A percentile compares a stretch with the other conserved stretches of the same genome.
Evolutionary conservation across 169 alveolate genomes (phyloP).

Genomic region (Besnoitia besnoiti): DNA sequence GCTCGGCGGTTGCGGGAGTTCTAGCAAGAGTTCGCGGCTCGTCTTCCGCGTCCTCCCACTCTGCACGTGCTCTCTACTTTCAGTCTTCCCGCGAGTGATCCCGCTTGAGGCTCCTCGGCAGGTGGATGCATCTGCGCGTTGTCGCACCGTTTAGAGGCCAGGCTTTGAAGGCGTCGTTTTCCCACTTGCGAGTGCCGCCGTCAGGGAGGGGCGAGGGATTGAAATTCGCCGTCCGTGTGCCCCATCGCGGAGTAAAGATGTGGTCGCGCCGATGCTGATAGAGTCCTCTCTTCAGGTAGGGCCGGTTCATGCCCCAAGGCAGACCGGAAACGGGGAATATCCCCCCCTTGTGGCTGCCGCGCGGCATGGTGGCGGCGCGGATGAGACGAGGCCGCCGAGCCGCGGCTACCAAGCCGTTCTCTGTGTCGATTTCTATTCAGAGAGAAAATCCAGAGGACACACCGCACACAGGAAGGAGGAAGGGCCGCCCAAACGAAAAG

Average conservation of each 20-base stretch:
- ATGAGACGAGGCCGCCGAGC: no score
- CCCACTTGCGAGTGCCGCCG: conserved; percentile 60
- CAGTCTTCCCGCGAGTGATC: no score
- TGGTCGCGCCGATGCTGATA: conserved; percentile 47
- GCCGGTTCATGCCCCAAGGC: conserved; percentile 50
- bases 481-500: no score
- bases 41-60: no score
- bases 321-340: conserved; percentile 61
- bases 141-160: conserved; percentile 56
- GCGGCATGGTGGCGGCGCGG: conserved; percentile 36
- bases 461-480: not conserved
- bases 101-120: no score
- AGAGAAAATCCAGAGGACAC: not conserved
- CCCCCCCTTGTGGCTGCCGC: conserved; percentile 65
- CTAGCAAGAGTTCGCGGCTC: no score
- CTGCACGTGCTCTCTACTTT: no score
- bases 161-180: conserved; percentile 50
- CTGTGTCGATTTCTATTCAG: not conserved
- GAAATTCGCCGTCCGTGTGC: conserved; percentile 23
- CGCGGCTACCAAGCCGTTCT: no score
- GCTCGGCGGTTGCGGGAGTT: no score
- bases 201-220: conserved; percentile 62
- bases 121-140: no score
- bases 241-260: conserved; percentile 61
- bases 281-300: conserved; percentile 55